These are phyloP conservation scores for Multifurca ochricompacta DNA, from an alignment of 768 basidiomycete genomes.

Conservation along the genomic window DNA sequence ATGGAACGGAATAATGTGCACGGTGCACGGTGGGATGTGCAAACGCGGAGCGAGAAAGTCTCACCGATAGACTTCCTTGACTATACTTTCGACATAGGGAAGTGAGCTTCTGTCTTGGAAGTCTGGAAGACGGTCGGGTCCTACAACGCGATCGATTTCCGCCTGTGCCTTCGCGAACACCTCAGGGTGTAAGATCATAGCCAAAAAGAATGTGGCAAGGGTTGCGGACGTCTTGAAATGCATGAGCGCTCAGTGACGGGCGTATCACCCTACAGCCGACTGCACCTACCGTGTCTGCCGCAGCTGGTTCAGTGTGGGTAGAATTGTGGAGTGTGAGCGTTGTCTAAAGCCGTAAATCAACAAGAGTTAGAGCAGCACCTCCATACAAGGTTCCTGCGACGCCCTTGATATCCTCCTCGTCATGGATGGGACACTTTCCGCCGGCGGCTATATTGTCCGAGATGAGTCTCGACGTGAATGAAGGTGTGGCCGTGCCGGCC, in stretches of 20 bases:
- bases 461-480: constrained; percentile 19
- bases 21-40: neutral
- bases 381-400: constrained; percentile 19
- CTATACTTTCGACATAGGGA: constrained; percentile 23
- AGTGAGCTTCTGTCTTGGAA: constrained; percentile 23
- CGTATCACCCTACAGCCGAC: neutral
- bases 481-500: constrained; percentile 20
- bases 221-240: constrained; percentile 17
- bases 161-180: constrained; percentile 24
- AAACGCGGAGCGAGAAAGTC: neutral
- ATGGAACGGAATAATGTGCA: no score
- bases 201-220: constrained; percentile 18
- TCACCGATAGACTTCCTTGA: constrained; percentile 23
- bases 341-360: neutral
- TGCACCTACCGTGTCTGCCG: constrained; percentile 18
- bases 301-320: constrained; percentile 12
- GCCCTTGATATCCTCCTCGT: constrained; percentile 21
- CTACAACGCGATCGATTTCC: constrained; percentile 25
- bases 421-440: neutral
- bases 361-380: neutral
- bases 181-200: constrained; percentile 21
- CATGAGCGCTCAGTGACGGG: neutral
- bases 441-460: constrained; percentile 11
- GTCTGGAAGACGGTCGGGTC: constrained; percentile 24
- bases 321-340: constrained; percentile 16